Conservation (phyloP, 176 grass and related monocot genomes). For the Phoenix roebelenii region DNA sequence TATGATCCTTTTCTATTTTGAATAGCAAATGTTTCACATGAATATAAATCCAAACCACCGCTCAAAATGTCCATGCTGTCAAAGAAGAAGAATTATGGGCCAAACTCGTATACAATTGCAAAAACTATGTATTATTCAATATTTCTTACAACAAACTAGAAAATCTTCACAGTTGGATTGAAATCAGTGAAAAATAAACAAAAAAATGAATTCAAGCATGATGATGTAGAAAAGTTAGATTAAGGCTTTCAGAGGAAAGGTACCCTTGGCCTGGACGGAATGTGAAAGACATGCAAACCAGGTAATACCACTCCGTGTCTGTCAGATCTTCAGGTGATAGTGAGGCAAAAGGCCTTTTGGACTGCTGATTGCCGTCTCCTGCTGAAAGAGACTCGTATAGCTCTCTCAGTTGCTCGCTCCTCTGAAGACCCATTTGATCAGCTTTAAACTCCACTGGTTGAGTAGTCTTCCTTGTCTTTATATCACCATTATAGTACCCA, state of each 20-base stretch:
- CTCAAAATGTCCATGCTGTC: too few relatives aligned
- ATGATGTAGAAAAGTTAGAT: neutral
- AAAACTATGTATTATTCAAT: too few relatives aligned
- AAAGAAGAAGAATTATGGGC: too few relatives aligned
- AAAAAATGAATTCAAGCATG: too few relatives aligned
- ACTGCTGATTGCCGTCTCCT: constrained; percentile 50
- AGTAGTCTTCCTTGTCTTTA: constrained; percentile 79
- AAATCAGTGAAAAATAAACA: too few relatives aligned
- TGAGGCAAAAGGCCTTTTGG: constrained; percentile 39
- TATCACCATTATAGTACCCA: constrained; percentile 91
- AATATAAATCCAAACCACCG: too few relatives aligned
- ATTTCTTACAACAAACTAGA: too few relatives aligned
- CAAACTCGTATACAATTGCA: too few relatives aligned
- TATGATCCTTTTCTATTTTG: too few relatives aligned
- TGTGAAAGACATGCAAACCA: constrained; percentile 85
- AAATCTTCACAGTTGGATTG: too few relatives aligned
- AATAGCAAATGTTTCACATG: too few relatives aligned
- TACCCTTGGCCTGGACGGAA: constrained; percentile 70
- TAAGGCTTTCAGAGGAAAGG: neutral
- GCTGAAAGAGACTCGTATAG: constrained; percentile 60
- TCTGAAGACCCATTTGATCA: constrained; percentile 52
- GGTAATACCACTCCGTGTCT: constrained; percentile 80
- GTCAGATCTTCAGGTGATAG: constrained; percentile 77
- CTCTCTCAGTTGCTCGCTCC: constrained; percentile 71
- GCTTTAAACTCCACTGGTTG: constrained; percentile 42